phyloP scores from a whole-genome alignment of 805 yeast species.

The Ogataea methylovora region DNA sequence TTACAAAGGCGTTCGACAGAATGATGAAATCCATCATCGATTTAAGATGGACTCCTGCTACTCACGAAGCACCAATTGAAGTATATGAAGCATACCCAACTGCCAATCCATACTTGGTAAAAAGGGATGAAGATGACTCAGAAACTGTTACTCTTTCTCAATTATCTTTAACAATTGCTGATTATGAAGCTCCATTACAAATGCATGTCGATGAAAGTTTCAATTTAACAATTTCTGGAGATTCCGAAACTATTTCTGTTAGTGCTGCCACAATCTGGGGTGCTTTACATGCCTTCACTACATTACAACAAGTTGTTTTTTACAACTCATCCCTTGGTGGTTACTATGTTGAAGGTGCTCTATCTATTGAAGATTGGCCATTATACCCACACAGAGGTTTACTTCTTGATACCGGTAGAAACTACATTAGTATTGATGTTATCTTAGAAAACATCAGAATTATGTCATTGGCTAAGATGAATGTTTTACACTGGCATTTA shows the following conservation, averaged over 20 bases:
- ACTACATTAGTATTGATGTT: slow-evolving; percentile 21
- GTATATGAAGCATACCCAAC: slow-evolving; percentile 13
- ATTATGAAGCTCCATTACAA: slow-evolving; percentile 22
- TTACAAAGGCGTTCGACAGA: slow-evolving; percentile 21
- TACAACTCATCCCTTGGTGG: slow-evolving; percentile 12
- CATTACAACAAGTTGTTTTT: slow-evolving; percentile 33
- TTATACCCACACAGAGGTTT: slow-evolving; percentile 31
- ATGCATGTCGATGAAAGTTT: slow-evolving; percentile 31
- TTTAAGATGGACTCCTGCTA: slow-evolving; percentile 29
- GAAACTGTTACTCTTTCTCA: slow-evolving; percentile 1
- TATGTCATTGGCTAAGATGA: slow-evolving; percentile 31
- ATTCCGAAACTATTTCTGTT: slow-evolving; percentile 13
- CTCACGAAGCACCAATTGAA: slow-evolving; percentile 21
- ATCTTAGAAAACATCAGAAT: slow-evolving; percentile 29
- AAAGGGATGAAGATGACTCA: slow-evolving; percentile 1
- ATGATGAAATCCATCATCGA: slow-evolving; percentile 12
- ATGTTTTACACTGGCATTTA: slow-evolving; percentile 34
- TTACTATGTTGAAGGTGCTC: slow-evolving; percentile 26
- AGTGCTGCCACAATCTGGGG: slow-evolving; percentile 32
- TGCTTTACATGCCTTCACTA: slow-evolving; percentile 31
- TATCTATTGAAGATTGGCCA: slow-evolving; percentile 28
- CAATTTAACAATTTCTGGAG: slow-evolving; percentile 12
- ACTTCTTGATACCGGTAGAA: slow-evolving; percentile 32
- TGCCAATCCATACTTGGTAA: not conserved
- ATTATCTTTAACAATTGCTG: slow-evolving; percentile 10